Conservation (phyloP, 257 asterid genomes). For the Cinchona pubescens region DNA sequence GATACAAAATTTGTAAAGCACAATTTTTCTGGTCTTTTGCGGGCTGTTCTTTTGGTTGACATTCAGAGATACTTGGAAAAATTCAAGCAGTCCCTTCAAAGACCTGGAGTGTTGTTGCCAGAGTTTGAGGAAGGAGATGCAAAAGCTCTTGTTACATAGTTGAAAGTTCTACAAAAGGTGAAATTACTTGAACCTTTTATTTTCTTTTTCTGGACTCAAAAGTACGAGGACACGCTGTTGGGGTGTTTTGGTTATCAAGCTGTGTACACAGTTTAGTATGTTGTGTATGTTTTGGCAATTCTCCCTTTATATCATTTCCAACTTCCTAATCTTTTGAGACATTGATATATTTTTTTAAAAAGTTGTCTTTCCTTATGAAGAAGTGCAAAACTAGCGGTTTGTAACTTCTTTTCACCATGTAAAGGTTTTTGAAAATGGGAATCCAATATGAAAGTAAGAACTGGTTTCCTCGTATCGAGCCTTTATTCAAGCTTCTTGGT, state of each 20-base stretch:
- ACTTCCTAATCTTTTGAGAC: too few relatives aligned
- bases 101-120: too few relatives aligned
- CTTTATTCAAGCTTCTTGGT: too few relatives aligned
- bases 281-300: neutral
- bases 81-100: constrained; percentile 80
- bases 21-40: too few relatives aligned
- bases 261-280: neutral
- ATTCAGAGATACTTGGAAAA: too few relatives aligned
- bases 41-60: too few relatives aligned
- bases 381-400: constrained; percentile 9
- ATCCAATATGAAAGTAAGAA: constrained; percentile 83
- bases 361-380: neutral
- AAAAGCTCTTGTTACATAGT: constrained; percentile 87
- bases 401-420: constrained; percentile 23
- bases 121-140: constrained; percentile 98
- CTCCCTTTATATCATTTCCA: neutral
- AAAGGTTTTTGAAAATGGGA: constrained; percentile 86
- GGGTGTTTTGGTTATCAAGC: neutral
- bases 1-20: too few relatives aligned
- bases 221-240: neutral
- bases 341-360: neutral
- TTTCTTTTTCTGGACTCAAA: neutral
- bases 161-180: constrained; percentile 86
- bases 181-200: neutral
- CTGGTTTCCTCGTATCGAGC: constrained; percentile 70